Percentiles rank a stretch among this genome's conserved stretches.
Conservation (phyloP, 2,329 filamentous ascomycete species). For the Ceratocystis diversiconidia region DNA sequence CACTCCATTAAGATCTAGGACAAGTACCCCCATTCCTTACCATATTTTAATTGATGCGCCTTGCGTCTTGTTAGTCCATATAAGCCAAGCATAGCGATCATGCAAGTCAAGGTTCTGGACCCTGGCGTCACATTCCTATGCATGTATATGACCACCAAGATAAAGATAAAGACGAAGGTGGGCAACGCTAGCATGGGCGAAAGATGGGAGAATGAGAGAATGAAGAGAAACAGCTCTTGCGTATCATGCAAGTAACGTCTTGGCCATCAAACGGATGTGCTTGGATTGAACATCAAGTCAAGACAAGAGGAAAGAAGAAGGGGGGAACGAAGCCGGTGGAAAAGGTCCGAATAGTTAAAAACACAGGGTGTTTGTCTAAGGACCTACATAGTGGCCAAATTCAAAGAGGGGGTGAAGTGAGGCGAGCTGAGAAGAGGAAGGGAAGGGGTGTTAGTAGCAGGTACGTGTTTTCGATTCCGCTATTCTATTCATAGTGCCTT, state of each 20-base stretch:
- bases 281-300: background rate
- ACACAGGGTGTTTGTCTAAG: background rate
- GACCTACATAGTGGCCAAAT: background rate
- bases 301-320: background rate
- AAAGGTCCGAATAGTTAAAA: background rate
- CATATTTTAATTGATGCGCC: too few species aligned
- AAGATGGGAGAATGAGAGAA: background rate
- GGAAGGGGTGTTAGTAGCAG: background rate
- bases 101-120: too few species aligned
- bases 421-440: background rate
- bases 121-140: too few species aligned
- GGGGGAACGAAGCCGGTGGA: background rate
- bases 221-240: background rate
- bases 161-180: too few species aligned
- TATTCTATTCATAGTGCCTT: background rate
- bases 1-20: too few species aligned
- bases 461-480: background rate
- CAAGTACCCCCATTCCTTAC: too few species aligned
- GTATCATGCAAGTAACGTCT: background rate
- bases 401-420: background rate
- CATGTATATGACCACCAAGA: too few species aligned
- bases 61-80: too few species aligned
- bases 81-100: too few species aligned
- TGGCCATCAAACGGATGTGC: background rate
- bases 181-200: background rate